Evolutionary conservation across 257 asterid genomes (phyloP).

Genomic region (Nicotiana paniculata): DNA sequence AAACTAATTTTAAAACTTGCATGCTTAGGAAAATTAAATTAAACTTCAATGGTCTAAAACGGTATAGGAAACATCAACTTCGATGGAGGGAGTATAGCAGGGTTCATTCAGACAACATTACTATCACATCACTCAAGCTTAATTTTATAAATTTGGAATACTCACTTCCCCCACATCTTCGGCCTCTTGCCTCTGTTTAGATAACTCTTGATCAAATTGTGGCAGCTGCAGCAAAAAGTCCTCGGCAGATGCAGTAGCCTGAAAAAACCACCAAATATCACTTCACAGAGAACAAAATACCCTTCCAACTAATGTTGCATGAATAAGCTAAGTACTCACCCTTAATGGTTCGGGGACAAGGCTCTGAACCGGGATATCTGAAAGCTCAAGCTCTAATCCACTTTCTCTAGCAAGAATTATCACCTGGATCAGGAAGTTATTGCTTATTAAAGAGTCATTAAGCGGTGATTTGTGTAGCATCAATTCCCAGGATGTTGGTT

Average conservation of each 20-base stretch:
- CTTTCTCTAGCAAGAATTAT: conserved; percentile 94
- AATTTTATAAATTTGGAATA: conserved; percentile 1
- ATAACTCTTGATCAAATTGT: conserved; percentile 58
- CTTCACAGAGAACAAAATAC: conserved; percentile 6
- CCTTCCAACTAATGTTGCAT: not conserved
- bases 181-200: conserved; percentile 74
- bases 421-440: conserved; percentile 47
- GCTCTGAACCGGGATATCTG: conserved; percentile 77
- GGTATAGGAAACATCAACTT: not conserved
- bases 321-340: conserved; percentile 28
- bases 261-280: conserved; percentile 24
- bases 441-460: not conserved
- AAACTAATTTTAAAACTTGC: not conserved
- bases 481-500: not conserved
- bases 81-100: not conserved
- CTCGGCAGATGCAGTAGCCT: conserved; percentile 64
- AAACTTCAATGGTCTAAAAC: not conserved
- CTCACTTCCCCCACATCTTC: conserved; percentile 89
- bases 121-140: not conserved
- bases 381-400: conserved; percentile 74
- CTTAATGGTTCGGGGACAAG: conserved; percentile 80
- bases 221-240: conserved; percentile 75
- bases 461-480: not conserved
- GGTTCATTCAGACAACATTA: not conserved
- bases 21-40: not conserved